phyloP scores from a whole-genome alignment of 106 monocot genomes.

The Amphibolis antarctica region DNA sequence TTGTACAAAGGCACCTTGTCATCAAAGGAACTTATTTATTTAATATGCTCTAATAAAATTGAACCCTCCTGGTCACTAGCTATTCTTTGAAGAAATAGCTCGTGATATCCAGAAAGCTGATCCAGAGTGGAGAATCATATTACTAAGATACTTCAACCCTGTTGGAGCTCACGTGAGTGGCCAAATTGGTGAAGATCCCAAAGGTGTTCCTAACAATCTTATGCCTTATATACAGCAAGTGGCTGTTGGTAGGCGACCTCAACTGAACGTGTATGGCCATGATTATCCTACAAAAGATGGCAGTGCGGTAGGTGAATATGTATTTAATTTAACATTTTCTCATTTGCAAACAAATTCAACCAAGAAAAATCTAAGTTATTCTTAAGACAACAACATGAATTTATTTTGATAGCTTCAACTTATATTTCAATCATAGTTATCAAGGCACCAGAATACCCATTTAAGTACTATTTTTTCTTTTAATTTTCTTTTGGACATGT shows the following conservation, averaged over 20 bases:
- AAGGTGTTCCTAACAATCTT: conserved; percentile 77
- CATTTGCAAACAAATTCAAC: too few species aligned
- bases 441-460: too few species aligned
- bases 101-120: conserved; percentile 65
- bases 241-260: conserved; percentile 57
- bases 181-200: conserved; percentile 82
- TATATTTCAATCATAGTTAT: too few species aligned
- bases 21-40: background rate
- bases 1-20: background rate
- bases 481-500: too few species aligned
- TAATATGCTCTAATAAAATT: background rate
- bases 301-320: conserved; percentile 43
- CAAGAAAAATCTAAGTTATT: too few species aligned
- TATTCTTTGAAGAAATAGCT: conserved; percentile 80
- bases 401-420: too few species aligned
- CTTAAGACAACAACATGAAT: too few species aligned
- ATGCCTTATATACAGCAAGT: conserved; percentile 91
- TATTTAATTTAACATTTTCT: too few species aligned
- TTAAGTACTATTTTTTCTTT: too few species aligned
- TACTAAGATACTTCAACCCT: conserved; percentile 80
- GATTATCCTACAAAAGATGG: conserved; percentile 88
- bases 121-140: conserved; percentile 67
- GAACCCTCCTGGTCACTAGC: conserved; percentile 26
- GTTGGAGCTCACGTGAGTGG: conserved; percentile 87
- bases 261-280: conserved; percentile 71